phyloP scores from a whole-genome alignment of 169 alveolate genomes.

The Cyclospora cayetanensis region DNA sequence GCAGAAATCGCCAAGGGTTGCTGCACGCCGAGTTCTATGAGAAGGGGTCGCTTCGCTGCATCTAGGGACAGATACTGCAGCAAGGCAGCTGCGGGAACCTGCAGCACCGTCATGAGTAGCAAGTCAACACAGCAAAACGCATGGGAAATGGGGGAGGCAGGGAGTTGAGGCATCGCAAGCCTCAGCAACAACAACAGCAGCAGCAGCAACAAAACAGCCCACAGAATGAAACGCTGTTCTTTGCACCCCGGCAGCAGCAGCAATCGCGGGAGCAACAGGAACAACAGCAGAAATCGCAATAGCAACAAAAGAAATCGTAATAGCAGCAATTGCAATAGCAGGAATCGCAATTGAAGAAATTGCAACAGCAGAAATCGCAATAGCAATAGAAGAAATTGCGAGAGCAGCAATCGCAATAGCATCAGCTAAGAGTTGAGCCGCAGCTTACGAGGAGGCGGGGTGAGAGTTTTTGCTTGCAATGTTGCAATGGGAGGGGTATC shows the following conservation, averaged over 20 bases:
- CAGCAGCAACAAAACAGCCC: background rate
- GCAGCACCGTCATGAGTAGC: background rate
- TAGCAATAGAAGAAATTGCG: background rate
- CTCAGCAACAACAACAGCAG: slow-evolving; percentile 1
- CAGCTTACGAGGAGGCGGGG: slow-evolving; percentile 33
- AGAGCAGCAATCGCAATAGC: background rate
- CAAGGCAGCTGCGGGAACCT: slow-evolving; percentile 67
- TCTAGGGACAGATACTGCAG: slow-evolving; percentile 42
- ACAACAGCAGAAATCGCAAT: background rate
- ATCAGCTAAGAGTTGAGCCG: background rate
- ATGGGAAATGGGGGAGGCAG: background rate
- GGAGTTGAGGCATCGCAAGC: background rate
- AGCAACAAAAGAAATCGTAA: background rate
- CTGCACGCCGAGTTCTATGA: slow-evolving; percentile 38
- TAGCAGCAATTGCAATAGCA: slow-evolving; percentile 27
- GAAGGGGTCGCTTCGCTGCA: slow-evolving; percentile 17
- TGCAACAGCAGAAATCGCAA: background rate
- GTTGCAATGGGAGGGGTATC: slow-evolving; percentile 46
- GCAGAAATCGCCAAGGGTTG: slow-evolving; percentile 27
- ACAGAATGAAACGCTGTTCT: too few relatives aligned
- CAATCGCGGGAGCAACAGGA: background rate
- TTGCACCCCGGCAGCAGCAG: background rate
- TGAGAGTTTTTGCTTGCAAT: slow-evolving; percentile 8
- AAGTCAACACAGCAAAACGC: background rate
- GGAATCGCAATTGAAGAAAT: background rate